A percentile compares a stretch with the other conserved stretches of the same genome.
These are phyloP conservation scores for Alternaria incomplexa DNA, from an alignment of 2,329 filamentous ascomycete genomes.

Conservation along the genomic window DNA sequence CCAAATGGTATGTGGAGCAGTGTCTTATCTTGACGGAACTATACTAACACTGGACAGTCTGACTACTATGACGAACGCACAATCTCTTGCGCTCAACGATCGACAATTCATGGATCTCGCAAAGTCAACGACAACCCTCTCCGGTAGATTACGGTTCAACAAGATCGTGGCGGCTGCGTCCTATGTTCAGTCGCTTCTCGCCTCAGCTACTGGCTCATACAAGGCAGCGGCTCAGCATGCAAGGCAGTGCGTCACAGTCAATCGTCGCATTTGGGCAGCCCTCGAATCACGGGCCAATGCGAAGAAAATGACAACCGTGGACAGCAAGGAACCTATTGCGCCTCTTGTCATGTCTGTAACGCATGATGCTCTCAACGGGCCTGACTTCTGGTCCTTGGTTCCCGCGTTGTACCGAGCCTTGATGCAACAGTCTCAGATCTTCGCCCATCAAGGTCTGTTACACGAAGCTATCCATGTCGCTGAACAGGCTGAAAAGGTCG, in stretches of 20 bases:
- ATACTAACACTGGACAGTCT: conserved; percentile 30
- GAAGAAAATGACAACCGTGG: conserved; percentile 20
- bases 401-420: conserved; percentile 74
- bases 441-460: conserved; percentile 83
- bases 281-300: conserved; percentile 51
- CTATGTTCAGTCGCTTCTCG: conserved; percentile 69
- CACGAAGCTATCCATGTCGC: conserved; percentile 88
- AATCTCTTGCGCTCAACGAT: conserved; percentile 37
- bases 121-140: conserved; percentile 41
- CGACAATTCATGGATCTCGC: conserved; percentile 36
- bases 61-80: conserved; percentile 37
- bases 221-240: conserved; percentile 56
- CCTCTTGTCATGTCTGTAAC: conserved; percentile 51
- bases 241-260: conserved; percentile 56
- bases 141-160: conserved; percentile 52
- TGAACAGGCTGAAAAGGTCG: conserved; percentile 81
- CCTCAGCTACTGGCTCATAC: conserved; percentile 61
- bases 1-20: conserved; percentile 58
- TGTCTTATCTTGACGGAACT: neutral
- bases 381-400: conserved; percentile 81
- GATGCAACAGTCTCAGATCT: conserved; percentile 76
- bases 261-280: conserved; percentile 59
- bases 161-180: conserved; percentile 64
- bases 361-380: conserved; percentile 59
- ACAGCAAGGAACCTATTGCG: conserved; percentile 20